Base-by-base conservation (phyloP, 164 flowering plant species). In the Akebia trifoliata region DNA sequence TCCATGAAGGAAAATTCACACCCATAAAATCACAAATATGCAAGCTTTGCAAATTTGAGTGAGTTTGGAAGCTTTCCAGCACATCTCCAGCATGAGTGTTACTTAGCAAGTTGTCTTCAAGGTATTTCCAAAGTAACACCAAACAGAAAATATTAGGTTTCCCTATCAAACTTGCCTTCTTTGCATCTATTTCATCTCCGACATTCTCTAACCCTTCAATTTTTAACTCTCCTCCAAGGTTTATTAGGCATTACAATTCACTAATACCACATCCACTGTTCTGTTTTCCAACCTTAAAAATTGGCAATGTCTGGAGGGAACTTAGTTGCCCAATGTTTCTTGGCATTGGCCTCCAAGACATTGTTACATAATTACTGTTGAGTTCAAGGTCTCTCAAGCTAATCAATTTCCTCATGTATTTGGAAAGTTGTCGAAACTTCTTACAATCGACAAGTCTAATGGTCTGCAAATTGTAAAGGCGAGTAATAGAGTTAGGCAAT, bases 31-130 rank as follows among this genome's bases (percentile, higher is more conserved):
- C 3, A 3, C 4, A 0, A 0, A 66, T 60, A 1, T 0, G 1
- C 9, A 66, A 22, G 10, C 3, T 4, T 35, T 66, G 24, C 24
- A 58, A 36, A 24, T 52, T 37, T 21, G 36, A 25, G 35, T 59
- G 63, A 20, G 64, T 60, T 25, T 54, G 69, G 26, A 65, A 47
- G 20, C 14, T 46, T 21, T 65, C 63, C 7, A 66, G 14, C 40
- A 56, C 66, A 2, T 35, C 25, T 4, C 12, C 8, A 17, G 11
- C 9, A 20, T 39, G 0, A 3, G 4, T 6, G 22, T 4, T 8
- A 20, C 2, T 26, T 11, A 7, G 1, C n/a, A 15, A 11, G 1
- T 38, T 50, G 43, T 10, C 21, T 3, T 0, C 10, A 12, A 7
- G 38, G 48, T 26, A 15, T n/a, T 21, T 18, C 57, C 64, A 65